phyloP scores from a whole-genome alignment of 2,329 filamentous ascomycete species.

The Harringtonia aguacate region DNA sequence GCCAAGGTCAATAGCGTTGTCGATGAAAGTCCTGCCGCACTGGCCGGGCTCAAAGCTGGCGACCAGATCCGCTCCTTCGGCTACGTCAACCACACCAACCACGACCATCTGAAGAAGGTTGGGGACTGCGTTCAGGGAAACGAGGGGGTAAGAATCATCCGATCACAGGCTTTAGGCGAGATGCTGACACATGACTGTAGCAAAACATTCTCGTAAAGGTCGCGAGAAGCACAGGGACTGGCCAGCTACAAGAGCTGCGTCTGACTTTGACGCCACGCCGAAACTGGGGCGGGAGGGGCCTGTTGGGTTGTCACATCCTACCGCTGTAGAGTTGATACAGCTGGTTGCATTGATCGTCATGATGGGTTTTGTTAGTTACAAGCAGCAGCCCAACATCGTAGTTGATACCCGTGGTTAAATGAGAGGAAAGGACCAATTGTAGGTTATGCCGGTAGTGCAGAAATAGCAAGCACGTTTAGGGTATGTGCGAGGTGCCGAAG shows the following conservation, averaged over 20 bases:
- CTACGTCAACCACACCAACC: conserved; percentile 70
- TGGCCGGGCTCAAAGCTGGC: conserved; percentile 68
- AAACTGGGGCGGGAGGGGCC: conserved; percentile 82
- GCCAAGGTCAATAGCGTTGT: conserved; percentile 84
- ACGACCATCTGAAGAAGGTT: conserved; percentile 76
- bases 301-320: conserved; percentile 84
- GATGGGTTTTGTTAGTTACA: neutral
- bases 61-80: conserved; percentile 83
- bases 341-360: neutral
- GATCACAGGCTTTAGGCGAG: no score
- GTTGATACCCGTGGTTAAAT: no score
- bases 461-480: no score
- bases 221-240: conserved; percentile 34
- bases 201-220: conserved; percentile 60
- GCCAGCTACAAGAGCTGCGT: conserved; percentile 45
- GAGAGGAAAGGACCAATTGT: no score
- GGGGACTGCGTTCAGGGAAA: conserved; percentile 84
- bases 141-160: conserved; percentile 58
- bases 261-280: conserved; percentile 65
- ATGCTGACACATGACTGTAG: conserved; percentile 28
- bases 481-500: no score
- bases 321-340: conserved; percentile 56
- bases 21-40: conserved; percentile 66
- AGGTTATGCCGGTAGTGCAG: no score
- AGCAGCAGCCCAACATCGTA: neutral